Evolutionary conservation across 2,329 filamentous ascomycete genomes (phyloP).

Genomic region (Helicocarpus griseus): DNA sequence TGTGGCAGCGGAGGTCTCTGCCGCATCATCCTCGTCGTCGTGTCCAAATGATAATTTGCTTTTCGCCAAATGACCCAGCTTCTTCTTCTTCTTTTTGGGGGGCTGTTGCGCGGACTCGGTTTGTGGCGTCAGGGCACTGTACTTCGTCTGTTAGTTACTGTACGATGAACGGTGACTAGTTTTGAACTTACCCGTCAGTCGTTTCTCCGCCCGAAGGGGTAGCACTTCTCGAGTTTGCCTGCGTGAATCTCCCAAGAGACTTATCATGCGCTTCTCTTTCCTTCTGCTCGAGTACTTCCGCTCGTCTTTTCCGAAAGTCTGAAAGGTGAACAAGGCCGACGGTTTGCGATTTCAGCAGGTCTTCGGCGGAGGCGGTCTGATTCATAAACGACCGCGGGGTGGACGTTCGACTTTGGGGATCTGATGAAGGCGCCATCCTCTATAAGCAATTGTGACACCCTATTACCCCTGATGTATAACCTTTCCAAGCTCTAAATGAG

Average conservation of each 20-base stretch:
- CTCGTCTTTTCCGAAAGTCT: slow-evolving; percentile 91
- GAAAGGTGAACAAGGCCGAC: slow-evolving; percentile 86
- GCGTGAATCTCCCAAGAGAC: slow-evolving; percentile 36
- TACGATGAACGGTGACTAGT: neutral
- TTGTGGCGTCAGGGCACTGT: slow-evolving; percentile 44
- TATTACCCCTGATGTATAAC: neutral
- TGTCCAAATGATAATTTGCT: slow-evolving; percentile 51
- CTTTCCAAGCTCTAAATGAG: neutral
- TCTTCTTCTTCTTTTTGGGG: slow-evolving; percentile 51
- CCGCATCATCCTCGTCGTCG: slow-evolving; percentile 57
- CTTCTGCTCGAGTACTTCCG: slow-evolving; percentile 85
- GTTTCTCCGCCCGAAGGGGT: slow-evolving; percentile 40
- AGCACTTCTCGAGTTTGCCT: slow-evolving; percentile 39
- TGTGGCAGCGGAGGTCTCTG: slow-evolving; percentile 30
- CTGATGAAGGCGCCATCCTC: slow-evolving; percentile 18
- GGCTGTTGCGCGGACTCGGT: slow-evolving; percentile 29
- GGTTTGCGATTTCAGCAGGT: slow-evolving; percentile 73
- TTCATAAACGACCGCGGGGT: slow-evolving; percentile 55
- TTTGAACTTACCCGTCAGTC: slow-evolving; percentile 48
- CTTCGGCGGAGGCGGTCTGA: slow-evolving; percentile 66
- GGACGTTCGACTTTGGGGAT: slow-evolving; percentile 31
- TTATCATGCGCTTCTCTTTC: slow-evolving; percentile 68
- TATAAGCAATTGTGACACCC: neutral
- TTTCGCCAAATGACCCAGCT: slow-evolving; percentile 42
- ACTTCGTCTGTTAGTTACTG: slow-evolving; percentile 45